These are phyloP conservation scores for Dentipellis sp. DNA, from an alignment of 768 basidiomycete species.

Conservation along the genomic window DNA sequence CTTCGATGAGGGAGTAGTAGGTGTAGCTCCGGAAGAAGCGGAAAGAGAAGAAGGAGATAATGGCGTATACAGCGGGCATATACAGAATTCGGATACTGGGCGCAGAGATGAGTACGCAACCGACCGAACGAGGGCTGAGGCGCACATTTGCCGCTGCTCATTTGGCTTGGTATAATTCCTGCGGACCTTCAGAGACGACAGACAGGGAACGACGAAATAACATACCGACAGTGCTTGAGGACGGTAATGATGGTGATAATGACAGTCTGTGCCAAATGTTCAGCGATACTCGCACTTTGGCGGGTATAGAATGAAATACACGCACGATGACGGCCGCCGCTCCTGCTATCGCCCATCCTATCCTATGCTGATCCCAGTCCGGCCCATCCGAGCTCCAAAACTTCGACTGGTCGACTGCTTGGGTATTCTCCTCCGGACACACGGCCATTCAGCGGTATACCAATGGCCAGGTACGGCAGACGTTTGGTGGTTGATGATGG, in stretches of 20 bases:
- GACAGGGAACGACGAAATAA: neutral
- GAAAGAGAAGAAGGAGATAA: constrained; percentile 82
- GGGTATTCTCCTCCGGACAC: constrained; percentile 46
- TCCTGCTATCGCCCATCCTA: constrained; percentile 71
- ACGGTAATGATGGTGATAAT: constrained; percentile 50
- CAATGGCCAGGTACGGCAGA: neutral
- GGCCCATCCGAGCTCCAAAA: constrained; percentile 51
- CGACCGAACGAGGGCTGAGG: neutral
- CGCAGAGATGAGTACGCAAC: neutral
- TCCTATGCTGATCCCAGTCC: constrained; percentile 54
- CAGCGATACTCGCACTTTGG: neutral
- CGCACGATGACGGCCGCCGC: constrained; percentile 47
- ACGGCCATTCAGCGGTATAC: neutral
- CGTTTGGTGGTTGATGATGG: neutral
- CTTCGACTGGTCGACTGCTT: constrained; percentile 42
- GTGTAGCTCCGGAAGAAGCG: constrained; percentile 76
- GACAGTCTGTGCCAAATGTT: constrained; percentile 35
- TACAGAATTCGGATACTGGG: constrained; percentile 68
- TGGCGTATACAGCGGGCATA: constrained; percentile 75
- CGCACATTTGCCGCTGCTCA: constrained; percentile 76
- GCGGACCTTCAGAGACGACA: neutral
- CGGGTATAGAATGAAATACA: constrained; percentile 11
- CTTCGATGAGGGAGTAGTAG: constrained; percentile 44
- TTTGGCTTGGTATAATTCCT: constrained; percentile 64
- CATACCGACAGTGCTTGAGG: constrained; percentile 55